These are phyloP conservation scores for Penicillium italicum DNA, from an alignment of 2,329 filamentous ascomycete species.

Conservation along the genomic window DNA sequence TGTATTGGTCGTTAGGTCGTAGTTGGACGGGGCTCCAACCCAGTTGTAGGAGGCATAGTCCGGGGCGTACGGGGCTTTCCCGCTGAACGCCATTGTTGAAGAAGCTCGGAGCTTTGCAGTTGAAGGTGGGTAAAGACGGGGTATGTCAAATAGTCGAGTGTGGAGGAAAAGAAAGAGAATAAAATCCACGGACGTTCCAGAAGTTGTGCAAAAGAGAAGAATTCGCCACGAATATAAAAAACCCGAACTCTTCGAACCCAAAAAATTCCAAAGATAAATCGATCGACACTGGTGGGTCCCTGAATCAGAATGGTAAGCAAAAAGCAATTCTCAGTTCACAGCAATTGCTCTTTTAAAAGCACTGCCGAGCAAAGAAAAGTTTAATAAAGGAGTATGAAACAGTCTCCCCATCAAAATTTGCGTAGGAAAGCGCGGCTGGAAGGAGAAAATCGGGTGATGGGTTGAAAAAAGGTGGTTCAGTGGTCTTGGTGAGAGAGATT, in stretches of 20 bases:
- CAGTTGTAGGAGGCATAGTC: slow-evolving; percentile 50
- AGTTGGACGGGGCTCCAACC: slow-evolving; percentile 46
- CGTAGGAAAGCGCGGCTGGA: slow-evolving; percentile 15
- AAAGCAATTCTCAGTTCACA: slow-evolving; percentile 10
- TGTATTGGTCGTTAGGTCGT: slow-evolving; percentile 48
- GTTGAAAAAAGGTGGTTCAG: background rate
- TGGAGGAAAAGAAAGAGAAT: slow-evolving; percentile 3
- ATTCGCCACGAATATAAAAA: slow-evolving; percentile 29
- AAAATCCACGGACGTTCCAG: slow-evolving; percentile 1
- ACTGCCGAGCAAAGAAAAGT: background rate
- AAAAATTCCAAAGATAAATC: slow-evolving; percentile 15
- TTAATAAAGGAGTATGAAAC: background rate
- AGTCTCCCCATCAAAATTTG: background rate
- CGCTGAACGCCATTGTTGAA: slow-evolving; percentile 30
- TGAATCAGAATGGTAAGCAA: slow-evolving; percentile 9
- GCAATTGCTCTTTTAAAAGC: background rate
- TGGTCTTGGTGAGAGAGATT: slow-evolving; percentile 9
- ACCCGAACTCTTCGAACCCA: slow-evolving; percentile 6
- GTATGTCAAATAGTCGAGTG: background rate
- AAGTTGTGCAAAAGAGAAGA: slow-evolving; percentile 4
- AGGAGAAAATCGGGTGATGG: slow-evolving; percentile 4
- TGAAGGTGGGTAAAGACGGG: background rate
- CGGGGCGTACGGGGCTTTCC: slow-evolving; percentile 34
- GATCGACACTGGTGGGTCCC: slow-evolving; percentile 23
- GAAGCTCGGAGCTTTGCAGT: slow-evolving; percentile 3